Evolutionary conservation across 73 alveolate genomes (phyloP).

Genomic region (Uronychia binucleata): DNA sequence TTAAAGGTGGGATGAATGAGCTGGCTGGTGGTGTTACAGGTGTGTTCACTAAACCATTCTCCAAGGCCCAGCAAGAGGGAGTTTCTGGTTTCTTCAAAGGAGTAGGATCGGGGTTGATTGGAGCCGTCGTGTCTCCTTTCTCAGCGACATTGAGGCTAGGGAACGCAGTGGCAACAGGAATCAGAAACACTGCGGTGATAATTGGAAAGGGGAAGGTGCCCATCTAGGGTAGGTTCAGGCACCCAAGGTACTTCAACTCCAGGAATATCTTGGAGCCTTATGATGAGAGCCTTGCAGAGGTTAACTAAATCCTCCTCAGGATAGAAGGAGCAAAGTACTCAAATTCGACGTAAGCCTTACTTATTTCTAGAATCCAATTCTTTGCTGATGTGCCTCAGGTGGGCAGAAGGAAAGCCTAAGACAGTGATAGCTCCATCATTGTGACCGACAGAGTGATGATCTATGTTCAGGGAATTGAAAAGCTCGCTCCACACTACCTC

Average conservation of each 20-base stretch:
- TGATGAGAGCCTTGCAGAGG: conserved; percentile 81
- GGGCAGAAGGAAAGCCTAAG: too few relatives aligned
- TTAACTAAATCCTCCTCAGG: too few relatives aligned
- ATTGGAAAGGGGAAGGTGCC: conserved; percentile 77
- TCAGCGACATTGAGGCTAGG: conserved; percentile 81
- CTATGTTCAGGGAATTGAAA: too few relatives aligned
- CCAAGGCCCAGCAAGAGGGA: conserved; percentile 85
- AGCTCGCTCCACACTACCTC: too few relatives aligned
- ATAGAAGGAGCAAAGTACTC: too few relatives aligned
- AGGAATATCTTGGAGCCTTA: conserved; percentile 76
- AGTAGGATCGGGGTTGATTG: conserved; percentile 83
- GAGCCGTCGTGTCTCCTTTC: conserved; percentile 87
- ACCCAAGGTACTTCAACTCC: conserved; percentile 83
- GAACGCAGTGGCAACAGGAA: conserved; percentile 73
- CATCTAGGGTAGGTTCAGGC: conserved; percentile 83
- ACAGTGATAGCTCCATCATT: too few relatives aligned
- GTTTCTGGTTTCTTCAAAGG: conserved; percentile 89
- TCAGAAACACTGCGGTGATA: conserved; percentile 72
- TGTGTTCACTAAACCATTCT: conserved; percentile 76
- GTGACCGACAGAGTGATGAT: too few relatives aligned
- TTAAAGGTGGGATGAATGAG: conserved; percentile 86
- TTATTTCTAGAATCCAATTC: too few relatives aligned
- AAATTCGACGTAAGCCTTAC: too few relatives aligned
- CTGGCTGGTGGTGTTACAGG: conserved; percentile 87
- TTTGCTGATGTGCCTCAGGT: too few relatives aligned